Base-by-base conservation (phyloP, 768 basidiomycete genomes). In the Kondoa subrosea region DNA sequence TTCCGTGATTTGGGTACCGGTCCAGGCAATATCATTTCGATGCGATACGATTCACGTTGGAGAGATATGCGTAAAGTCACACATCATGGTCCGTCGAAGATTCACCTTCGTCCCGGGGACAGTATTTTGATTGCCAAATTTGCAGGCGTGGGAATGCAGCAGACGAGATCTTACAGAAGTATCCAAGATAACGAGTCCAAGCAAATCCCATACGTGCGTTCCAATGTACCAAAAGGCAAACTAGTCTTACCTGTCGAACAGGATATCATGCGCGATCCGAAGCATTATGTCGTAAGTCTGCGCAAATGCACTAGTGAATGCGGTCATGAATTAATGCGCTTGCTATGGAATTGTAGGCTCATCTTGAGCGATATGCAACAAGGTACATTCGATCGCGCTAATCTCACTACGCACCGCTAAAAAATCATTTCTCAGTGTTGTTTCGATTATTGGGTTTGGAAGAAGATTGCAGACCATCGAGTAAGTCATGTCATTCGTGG, bases 1-100 rank as follows among this genome's bases (percentile, higher is more conserved):
- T 56, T 73, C 30, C 65, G 61, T 14, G 73, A 73, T 26, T 58
- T 67, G 3, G 66, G 66, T 21, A 67, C 66, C 3, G 66, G 66
- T 16, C n/a, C 56, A 61, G 59, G 31, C 26, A 32, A 32, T 16
- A 61, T 27, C 59, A 32, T 61, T 61, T 61, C 31, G 16, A 27
- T 27, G 31, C 4, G 25, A 32, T 67, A 67, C 33, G 66, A 58
- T 12, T 56, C 60, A 33, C 66, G 66, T 30, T 67, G 66, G 66
- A 25, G 66, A 4, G 40, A 32, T 25, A 50, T 58, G 32, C 25
- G 66, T 3, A 67, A 67, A 58, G 31, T 67, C 33, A 67, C 66
- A n/a, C 66, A 67, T 34, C 40, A 56, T n/a, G n/a, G 66, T 50
- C 58, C 17, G 59, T 67, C 58, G 56, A 50, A 50, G 12, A 50